phyloP scores from a whole-genome alignment of 2,329 filamentous ascomycete genomes.

The Penicillium sp. region DNA sequence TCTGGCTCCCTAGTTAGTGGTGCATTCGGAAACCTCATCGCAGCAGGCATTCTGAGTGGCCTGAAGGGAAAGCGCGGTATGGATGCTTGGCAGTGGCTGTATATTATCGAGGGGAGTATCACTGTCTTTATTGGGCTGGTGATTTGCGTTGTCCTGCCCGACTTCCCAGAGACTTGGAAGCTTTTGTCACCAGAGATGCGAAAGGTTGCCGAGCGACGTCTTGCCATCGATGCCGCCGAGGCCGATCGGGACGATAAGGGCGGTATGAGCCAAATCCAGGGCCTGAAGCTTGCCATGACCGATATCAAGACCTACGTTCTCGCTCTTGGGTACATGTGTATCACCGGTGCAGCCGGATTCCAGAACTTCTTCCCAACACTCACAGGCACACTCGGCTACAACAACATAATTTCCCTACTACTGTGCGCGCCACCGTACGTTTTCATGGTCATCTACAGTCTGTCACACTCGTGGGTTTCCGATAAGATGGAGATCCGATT shows the following conservation, averaged over 20 bases:
- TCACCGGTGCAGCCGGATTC: conserved; percentile 47
- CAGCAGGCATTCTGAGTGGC: conserved; percentile 47
- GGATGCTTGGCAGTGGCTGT: conserved; percentile 42
- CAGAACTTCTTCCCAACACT: conserved; percentile 55
- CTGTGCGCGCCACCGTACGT: conserved; percentile 52
- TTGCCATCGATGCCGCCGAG: conserved; percentile 49
- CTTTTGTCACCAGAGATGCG: conserved; percentile 43
- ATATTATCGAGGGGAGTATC: conserved; percentile 39
- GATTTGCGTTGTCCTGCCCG: conserved; percentile 35
- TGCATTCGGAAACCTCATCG: conserved; percentile 52
- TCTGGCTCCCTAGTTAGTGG: conserved; percentile 47
- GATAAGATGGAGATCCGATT: conserved; percentile 46
- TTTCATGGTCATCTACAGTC: conserved; percentile 49
- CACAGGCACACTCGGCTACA: conserved; percentile 44
- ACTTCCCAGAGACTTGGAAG: conserved; percentile 46
- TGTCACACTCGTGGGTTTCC: conserved; percentile 43
- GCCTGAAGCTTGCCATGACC: conserved; percentile 49
- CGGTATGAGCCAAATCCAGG: conserved; percentile 45
- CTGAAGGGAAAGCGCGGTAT: conserved; percentile 34
- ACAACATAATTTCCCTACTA: conserved; percentile 46
- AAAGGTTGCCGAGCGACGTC: conserved; percentile 44
- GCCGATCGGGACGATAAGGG: conserved; percentile 47
- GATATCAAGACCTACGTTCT: conserved; percentile 49
- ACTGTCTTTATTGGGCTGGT: conserved; percentile 33
- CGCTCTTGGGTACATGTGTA: conserved; percentile 44